Evolutionary conservation across 2,329 filamentous ascomycete species (phyloP), one percentile per base, ranked within the genome.

Genomic region (Fusarium sp.): DNA sequence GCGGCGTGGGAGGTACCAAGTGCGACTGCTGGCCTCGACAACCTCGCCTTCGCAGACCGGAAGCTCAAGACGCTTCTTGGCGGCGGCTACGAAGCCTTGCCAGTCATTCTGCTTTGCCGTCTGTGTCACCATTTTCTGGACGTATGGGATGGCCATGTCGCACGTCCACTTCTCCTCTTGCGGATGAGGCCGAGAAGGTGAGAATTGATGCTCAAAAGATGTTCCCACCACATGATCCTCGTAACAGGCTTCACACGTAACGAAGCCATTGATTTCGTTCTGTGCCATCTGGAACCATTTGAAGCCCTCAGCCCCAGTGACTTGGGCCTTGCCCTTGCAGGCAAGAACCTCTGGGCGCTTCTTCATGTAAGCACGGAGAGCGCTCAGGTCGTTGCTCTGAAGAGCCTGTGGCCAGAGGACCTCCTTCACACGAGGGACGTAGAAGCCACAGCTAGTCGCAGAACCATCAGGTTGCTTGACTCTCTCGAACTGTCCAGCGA

Each of bases 201-300:
- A 73, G n/a, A 85, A 84, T 1, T 66, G 74, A 5, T 69, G 18
- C 10, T 81, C 81, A 18, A 84, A 82, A 0, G 75, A 13, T 0
- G 77, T 80, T 0, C 76, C 79, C 1, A 66, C 73, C 4, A 84
- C 68, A 1, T 68, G 59, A 45, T 85, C 82, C 14, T 83, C 78
- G 66, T 81, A 82, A 59, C 84, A 85, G 5, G 84, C 80, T 33
- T 85, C 79, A 33, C 84, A 86, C 0, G 81, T 73, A 3, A 85
- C 74, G 29, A 85, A 80, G 1, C 80, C 79, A 1, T 77, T 67
- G 0, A 84, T 75, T 5, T 80, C 80, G 2, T 77, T 67, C 6
- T 80, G 66, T 3, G 40, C 70, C 68, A 82, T 74, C 0, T 76
- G 68, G 60, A 77, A 82, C 81, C 82, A 85, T 25, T 78, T 82